Percentiles rank a stretch among this genome's conserved stretches.
Conservation (phyloP, 345 rosid species). For the Erucastrum elatum region DNA sequence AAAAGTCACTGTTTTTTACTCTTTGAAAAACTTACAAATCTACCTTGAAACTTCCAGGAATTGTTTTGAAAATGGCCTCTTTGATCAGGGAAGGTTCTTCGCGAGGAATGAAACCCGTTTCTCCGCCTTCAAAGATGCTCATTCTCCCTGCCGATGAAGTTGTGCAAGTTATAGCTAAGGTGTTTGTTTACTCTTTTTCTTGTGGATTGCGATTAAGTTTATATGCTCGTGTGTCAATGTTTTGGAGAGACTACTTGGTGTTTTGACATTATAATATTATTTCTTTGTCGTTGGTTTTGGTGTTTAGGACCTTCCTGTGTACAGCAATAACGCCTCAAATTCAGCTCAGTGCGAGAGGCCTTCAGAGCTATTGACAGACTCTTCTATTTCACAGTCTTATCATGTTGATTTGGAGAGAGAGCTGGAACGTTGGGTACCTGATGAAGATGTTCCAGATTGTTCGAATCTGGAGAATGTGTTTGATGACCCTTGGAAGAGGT, state of each 20-base stretch:
- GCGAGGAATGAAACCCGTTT: slow-evolving; percentile 50
- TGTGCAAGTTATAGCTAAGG: slow-evolving; percentile 93
- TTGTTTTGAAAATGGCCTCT: slow-evolving; percentile 87
- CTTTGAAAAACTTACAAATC: slow-evolving; percentile 7
- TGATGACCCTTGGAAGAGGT: slow-evolving; percentile 79
- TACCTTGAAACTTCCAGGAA: slow-evolving; percentile 51
- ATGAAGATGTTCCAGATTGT: slow-evolving; percentile 64
- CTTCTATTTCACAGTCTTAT: slow-evolving; percentile 69
- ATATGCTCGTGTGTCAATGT: slow-evolving; percentile 13
- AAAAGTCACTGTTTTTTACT: neutral
- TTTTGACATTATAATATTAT: slow-evolving; percentile 13
- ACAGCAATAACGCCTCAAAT: slow-evolving; percentile 56
- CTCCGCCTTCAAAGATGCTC: slow-evolving; percentile 58
- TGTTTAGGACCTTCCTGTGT: slow-evolving; percentile 70
- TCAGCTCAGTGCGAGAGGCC: slow-evolving; percentile 55
- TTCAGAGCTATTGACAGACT: slow-evolving; percentile 75
- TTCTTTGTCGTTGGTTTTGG: slow-evolving; percentile 11
- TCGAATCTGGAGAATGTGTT: slow-evolving; percentile 79
- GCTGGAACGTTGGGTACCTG: slow-evolving; percentile 89
- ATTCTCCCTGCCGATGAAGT: slow-evolving; percentile 74
- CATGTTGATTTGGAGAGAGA: slow-evolving; percentile 68
- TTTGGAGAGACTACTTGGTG: slow-evolving; percentile 4
- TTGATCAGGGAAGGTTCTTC: slow-evolving; percentile 59
- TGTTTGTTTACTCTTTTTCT: slow-evolving; percentile 41
- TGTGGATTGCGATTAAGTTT: neutral